Percentiles rank a stretch among this genome's conserved stretches.
These are phyloP conservation scores for Pyrenophora graminea DNA, from an alignment of 2,329 filamentous ascomycete genomes.

Conservation along the genomic window DNA sequence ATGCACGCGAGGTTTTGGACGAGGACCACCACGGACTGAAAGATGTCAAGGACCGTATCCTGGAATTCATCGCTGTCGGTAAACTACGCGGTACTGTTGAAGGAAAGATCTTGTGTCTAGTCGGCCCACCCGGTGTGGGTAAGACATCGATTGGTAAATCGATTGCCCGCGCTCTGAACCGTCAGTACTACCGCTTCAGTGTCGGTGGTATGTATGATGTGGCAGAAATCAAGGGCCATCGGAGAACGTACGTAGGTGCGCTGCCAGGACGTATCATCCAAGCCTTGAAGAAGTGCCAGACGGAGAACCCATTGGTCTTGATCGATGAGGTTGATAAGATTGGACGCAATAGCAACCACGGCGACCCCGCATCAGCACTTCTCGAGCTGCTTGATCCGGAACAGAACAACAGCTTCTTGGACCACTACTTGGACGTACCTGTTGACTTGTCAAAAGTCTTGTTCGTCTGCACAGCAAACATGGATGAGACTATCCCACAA, in stretches of 20 bases:
- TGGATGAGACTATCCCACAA: slow-evolving; percentile 96
- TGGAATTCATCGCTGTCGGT: slow-evolving; percentile 97
- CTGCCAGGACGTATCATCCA: slow-evolving; percentile 96
- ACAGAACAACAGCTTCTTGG: slow-evolving; percentile 95
- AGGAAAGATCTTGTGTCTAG: slow-evolving; percentile 97
- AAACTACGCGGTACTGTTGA: slow-evolving; percentile 97
- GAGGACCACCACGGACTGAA: slow-evolving; percentile 97
- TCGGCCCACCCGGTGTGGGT: slow-evolving; percentile 94
- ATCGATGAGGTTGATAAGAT: slow-evolving; percentile 99
- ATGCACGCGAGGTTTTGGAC: slow-evolving; percentile 87
- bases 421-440: slow-evolving; percentile 98
- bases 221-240: slow-evolving; percentile 97
- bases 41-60: slow-evolving; percentile 96
- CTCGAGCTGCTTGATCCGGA: slow-evolving; percentile 94
- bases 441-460: slow-evolving; percentile 97
- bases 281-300: slow-evolving; percentile 97
- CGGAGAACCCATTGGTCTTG: slow-evolving; percentile 92
- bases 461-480: slow-evolving; percentile 98
- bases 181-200: slow-evolving; percentile 97
- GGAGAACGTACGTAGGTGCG: slow-evolving; percentile 94
- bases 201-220: slow-evolving; percentile 97
- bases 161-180: slow-evolving; percentile 89
- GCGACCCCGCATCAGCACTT: slow-evolving; percentile 91
- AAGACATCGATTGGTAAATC: slow-evolving; percentile 99
- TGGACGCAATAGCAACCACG: slow-evolving; percentile 84